Evolutionary conservation across 768 basidiomycete species (phyloP).

Genomic region (Leccinum incarnatum): DNA sequence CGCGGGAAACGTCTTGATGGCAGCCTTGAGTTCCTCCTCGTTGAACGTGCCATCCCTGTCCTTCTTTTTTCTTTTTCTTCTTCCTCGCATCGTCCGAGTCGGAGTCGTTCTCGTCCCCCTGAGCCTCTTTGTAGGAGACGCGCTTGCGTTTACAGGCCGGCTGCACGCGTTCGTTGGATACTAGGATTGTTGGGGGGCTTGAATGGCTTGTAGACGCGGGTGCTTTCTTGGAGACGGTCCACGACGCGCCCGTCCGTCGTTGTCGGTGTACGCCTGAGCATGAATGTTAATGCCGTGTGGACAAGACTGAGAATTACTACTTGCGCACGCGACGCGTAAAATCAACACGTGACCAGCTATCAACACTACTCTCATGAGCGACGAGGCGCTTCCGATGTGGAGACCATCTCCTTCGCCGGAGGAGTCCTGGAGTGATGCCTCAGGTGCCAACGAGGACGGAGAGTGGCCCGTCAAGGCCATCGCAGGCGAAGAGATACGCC

Average conservation of each 20-base stretch:
- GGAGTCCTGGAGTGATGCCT: too few relatives aligned
- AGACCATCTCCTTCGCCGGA: slow-evolving; percentile 28
- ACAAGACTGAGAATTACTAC: neutral
- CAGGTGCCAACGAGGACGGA: too few relatives aligned
- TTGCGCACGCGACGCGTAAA: slow-evolving; percentile 13
- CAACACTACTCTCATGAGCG: neutral
- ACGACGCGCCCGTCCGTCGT: slow-evolving; percentile 67
- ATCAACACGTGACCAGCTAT: slow-evolving; percentile 24
- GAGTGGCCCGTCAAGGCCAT: too few relatives aligned
- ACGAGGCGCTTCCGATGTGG: slow-evolving; percentile 19
- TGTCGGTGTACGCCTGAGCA: slow-evolving; percentile 70
- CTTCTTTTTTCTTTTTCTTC: slow-evolving; percentile 68
- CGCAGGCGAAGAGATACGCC: too few relatives aligned
- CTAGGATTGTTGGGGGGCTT: slow-evolving; percentile 64
- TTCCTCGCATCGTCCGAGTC: slow-evolving; percentile 48
- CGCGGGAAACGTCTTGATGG: slow-evolving; percentile 70
- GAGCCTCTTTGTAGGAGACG: slow-evolving; percentile 79
- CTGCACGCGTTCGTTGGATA: slow-evolving; percentile 49
- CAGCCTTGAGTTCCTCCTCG: slow-evolving; percentile 60
- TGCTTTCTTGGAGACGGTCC: slow-evolving; percentile 69
- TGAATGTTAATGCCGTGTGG: slow-evolving; percentile 31
- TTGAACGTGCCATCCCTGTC: slow-evolving; percentile 59
- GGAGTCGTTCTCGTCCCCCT: slow-evolving; percentile 52
- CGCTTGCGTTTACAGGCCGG: slow-evolving; percentile 83
- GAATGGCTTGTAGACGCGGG: slow-evolving; percentile 75